Evolutionary conservation across 106 monocot genomes (phyloP).

Genomic region (Amphibolis antarctica): DNA sequence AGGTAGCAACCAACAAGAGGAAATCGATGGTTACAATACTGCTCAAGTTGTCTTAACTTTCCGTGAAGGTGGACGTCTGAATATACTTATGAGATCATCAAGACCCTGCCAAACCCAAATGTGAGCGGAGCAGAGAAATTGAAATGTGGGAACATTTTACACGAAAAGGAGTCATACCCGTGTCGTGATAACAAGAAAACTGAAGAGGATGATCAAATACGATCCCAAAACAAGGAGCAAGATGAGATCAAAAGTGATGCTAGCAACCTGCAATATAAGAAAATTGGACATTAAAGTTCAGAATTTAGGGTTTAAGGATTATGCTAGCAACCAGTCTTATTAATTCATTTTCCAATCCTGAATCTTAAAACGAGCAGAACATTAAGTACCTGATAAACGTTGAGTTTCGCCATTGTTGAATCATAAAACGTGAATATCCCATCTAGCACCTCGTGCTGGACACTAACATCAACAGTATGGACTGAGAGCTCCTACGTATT

Average conservation of each 20-base stretch:
- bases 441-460: conserved; percentile 73
- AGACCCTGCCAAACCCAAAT: conserved; percentile 40
- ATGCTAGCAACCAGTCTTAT: too few species aligned
- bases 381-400: conserved; percentile 72
- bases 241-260: conserved; percentile 91
- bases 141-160: background rate
- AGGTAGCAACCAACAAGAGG: background rate
- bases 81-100: conserved; percentile 96
- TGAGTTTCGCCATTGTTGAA: conserved; percentile 54
- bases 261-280: conserved; percentile 59
- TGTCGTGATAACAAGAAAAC: conserved; percentile 81
- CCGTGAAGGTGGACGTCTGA: conserved; percentile 66
- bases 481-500: conserved; percentile 71
- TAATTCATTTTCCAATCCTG: too few species aligned
- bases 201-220: conserved; percentile 80
- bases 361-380: background rate
- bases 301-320: too few species aligned
- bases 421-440: conserved; percentile 95
- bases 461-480: conserved; percentile 63
- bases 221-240: conserved; percentile 72
- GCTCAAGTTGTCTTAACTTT: conserved; percentile 62
- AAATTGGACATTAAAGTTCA: background rate
- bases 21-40: background rate
- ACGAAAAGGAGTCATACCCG: conserved; percentile 35
- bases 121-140: background rate